phyloP scores from a whole-genome alignment of 2,329 filamentous ascomycete species.

The Fusarium irregulare region DNA sequence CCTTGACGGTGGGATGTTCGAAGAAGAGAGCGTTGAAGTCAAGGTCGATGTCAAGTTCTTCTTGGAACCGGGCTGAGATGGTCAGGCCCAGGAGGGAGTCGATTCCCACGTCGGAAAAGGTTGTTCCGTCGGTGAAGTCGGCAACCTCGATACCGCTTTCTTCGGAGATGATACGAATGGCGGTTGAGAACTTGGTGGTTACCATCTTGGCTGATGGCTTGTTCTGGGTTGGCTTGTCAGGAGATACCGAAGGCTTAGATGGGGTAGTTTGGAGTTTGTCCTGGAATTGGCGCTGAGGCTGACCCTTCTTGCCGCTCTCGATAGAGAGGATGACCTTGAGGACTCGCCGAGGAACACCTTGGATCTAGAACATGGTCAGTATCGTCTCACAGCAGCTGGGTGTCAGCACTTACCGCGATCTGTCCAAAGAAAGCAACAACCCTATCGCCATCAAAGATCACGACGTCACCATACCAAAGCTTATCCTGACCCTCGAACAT shows the following conservation, averaged over 20 bases:
- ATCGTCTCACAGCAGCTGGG: too few species aligned
- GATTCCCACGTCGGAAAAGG: slow-evolving; percentile 68
- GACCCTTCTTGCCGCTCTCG: slow-evolving; percentile 33
- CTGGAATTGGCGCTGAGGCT: slow-evolving; percentile 15
- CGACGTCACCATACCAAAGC: slow-evolving; percentile 59
- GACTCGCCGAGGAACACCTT: slow-evolving; percentile 36
- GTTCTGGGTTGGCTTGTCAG: background rate
- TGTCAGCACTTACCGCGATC: slow-evolving; percentile 45
- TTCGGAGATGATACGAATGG: slow-evolving; percentile 31
- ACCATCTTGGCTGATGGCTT: background rate
- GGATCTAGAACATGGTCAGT: slow-evolving; percentile 7
- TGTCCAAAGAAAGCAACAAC: slow-evolving; percentile 54
- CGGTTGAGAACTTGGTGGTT: slow-evolving; percentile 6
- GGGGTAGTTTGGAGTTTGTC: background rate
- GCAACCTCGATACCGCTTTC: slow-evolving; percentile 35
- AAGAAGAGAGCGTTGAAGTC: slow-evolving; percentile 63
- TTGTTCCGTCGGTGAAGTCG: slow-evolving; percentile 67
- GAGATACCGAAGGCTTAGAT: background rate
- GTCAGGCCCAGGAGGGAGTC: slow-evolving; percentile 72
- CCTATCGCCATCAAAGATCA: slow-evolving; percentile 64
- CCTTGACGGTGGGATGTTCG: slow-evolving; percentile 65
- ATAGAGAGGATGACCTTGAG: slow-evolving; percentile 35
- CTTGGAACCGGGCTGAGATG: slow-evolving; percentile 66
- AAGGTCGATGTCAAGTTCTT: slow-evolving; percentile 67
- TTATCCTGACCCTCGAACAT: slow-evolving; percentile 33